Evolutionary conservation across 2,329 filamentous ascomycete genomes (phyloP), one percentile per base, ranked within the genome.

Genomic region (Elsinoe batatas): DNA sequence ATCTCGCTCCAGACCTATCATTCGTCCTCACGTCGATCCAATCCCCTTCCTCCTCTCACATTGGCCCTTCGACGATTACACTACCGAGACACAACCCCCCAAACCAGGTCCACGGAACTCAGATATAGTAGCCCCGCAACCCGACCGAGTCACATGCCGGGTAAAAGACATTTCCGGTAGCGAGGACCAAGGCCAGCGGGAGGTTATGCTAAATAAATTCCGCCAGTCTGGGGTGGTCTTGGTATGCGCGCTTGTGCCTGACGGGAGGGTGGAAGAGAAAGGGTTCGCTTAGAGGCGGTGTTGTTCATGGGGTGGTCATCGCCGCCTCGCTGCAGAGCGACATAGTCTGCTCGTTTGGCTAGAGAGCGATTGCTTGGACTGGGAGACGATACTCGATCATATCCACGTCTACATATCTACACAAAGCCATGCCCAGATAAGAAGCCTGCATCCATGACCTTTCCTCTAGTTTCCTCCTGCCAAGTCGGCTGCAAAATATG

Each of bases 401-500:
- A 37, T 37, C 46, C 40, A 50, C n/a, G 15, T 37, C 47, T 51
- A 51, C 47, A 51, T 51, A 38, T 51, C 47, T 51, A 51, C 47
- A 51, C 32, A 44, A 38, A 51, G 33, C 47, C 18, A 35, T 51
- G 33, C 47, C 35, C 15, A 35, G 18, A 51, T 32, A 51, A 17
- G n/a, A 18, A 17, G 12, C 18, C 18, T 15, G 15, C 40, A 5
- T n/a, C n/a, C 18, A 22, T 17, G 12, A 44, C 12, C 20, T 13
- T 13, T 17, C 40, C n/a, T 26, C 15, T 44, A 3, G 40, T 18
- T 5, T 22, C 15, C n/a, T 2, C n/a, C 15, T 20, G 20, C 15
- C 12, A 12, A 38, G 36, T n/a, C 36, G 20, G 10, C 12, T 49
- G 22, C 20, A 44, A 44, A 7, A 49, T 38, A 51, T 51, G 47